Conservation (phyloP, 2,329 filamentous ascomycete species). For the Pyricularia pennisetigena region DNA sequence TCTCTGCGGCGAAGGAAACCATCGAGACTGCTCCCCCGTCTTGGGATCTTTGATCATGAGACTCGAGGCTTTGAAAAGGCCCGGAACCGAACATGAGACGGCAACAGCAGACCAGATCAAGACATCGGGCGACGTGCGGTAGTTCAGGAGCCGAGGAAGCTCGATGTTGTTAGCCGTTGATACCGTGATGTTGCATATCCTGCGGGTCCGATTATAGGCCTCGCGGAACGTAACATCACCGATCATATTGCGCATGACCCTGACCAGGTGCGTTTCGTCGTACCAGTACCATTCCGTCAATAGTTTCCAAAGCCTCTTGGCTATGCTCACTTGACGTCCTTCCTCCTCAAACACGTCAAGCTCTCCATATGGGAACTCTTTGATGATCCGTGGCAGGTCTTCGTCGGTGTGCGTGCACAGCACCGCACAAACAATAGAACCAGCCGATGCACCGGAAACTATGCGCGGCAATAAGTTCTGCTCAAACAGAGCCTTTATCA, state of each 20-base stretch:
- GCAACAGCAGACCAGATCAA: slow-evolving; percentile 94
- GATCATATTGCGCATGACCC: slow-evolving; percentile 71
- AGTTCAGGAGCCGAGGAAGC: slow-evolving; percentile 78
- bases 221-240: slow-evolving; percentile 93
- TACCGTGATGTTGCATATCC: slow-evolving; percentile 89
- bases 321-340: slow-evolving; percentile 46
- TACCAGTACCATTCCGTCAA: slow-evolving; percentile 77
- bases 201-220: slow-evolving; percentile 85
- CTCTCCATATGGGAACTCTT: slow-evolving; percentile 68
- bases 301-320: slow-evolving; percentile 61
- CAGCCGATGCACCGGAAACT: slow-evolving; percentile 79
- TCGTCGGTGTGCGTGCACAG: slow-evolving; percentile 70
- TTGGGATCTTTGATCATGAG: slow-evolving; percentile 76
- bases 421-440: slow-evolving; percentile 76
- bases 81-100: slow-evolving; percentile 87
- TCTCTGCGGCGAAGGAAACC: slow-evolving; percentile 75
- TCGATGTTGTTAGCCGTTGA: slow-evolving; percentile 84
- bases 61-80: slow-evolving; percentile 71
- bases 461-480: slow-evolving; percentile 69
- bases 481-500: slow-evolving; percentile 73
- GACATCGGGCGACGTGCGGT: slow-evolving; percentile 86
- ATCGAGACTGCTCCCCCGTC: slow-evolving; percentile 67
- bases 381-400: slow-evolving; percentile 61
- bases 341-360: slow-evolving; percentile 68
- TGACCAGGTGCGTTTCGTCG: slow-evolving; percentile 70